Base-by-base conservation (phyloP, 352 stramenopile genomes). In the Detonula confervacea region DNA sequence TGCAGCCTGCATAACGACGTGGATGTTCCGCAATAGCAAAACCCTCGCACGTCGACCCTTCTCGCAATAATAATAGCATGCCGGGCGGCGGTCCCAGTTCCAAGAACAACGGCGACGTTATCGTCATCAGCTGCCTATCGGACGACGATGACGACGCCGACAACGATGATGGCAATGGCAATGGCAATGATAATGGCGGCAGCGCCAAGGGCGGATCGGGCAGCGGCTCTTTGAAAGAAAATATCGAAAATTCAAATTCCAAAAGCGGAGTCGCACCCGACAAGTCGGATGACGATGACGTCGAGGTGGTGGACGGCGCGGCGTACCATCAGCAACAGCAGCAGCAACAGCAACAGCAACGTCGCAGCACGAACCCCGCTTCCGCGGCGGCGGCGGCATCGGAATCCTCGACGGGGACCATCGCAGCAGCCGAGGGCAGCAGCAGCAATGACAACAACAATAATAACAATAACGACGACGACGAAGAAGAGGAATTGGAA, bases 401-500 rank as follows among this genome's bases (percentile, higher is more conserved):
- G n/a, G n/a, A n/a, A n/a, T n/a, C n/a, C n/a, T n/a, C n/a, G n/a
- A n/a, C n/a, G n/a, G n/a, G n/a, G n/a, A n/a, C n/a, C n/a, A n/a
- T n/a, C n/a, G n/a, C n/a, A n/a, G n/a, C n/a, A n/a, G n/a, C n/a
- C n/a, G n/a, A n/a, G n/a, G 9, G 18, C 29, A 30, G 24, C 56
- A 27, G 14, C 9, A 47, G 20, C 55, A 11, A 24, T 20, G 1
- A 20, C n/a, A n/a, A n/a, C n/a, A n/a, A n/a, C n/a, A n/a, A n/a
- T n/a, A n/a, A n/a, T n/a, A n/a, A n/a, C n/a, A n/a, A n/a, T 27
- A 29, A 5, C 14, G 35, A 37, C 20, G 22, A 80, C 11, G 52
- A 77, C 24, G 55, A 47, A 1, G 71, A 81, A 1, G 77, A 84
- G 16, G 71, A 81, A 64, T 35, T 84, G 25, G 24, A 74, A 66